Evolutionary conservation across 257 asterid species (phyloP), one percentile per base, ranked within the genome.

Genomic region (Gentiana straminea): DNA sequence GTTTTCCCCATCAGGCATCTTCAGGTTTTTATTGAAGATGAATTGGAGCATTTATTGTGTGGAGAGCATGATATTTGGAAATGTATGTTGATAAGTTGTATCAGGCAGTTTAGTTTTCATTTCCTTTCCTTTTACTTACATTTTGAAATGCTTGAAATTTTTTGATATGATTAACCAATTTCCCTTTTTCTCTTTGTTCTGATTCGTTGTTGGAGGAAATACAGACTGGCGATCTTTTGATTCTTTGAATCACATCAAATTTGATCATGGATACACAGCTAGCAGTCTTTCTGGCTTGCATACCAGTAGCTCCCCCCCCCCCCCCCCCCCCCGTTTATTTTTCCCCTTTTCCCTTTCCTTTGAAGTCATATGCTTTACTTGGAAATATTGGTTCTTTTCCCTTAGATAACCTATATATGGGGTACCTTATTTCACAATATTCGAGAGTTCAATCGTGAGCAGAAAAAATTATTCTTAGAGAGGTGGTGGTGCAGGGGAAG

Each of bases 401-500:
- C 1, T 4, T 59, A 37, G 38, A 37, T 13, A 39, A 55, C 12
- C 13, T 61, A 4, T 15, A 15, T 15, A 15, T 15, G 24, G 2
- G 1, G 46, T 41, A 47, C 67, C 58, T 44, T 11, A 2, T 9
- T 63, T 12, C 15, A 56, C 83, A 91, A 97, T 74, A 77, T 91
- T 80, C 77, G 43, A 70, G 95, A 91, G 84, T 81, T 91, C 63
- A 74, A 84, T 70, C 64, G 52, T 38, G 73, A 72, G 71, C 89
- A 87, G 78, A 93, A 91, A 76, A 73, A 94, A 57, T 88, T 88
- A 37, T 91, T 91, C 79, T 71, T 87, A 92, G 73, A 97, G 98
- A 65, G 98, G 93, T 58, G 98, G 88, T 68, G 98, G 97, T 63
- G 94, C 97, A 60, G 98, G 98, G 59, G 97, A 88, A 77, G 98